Conservation (phyloP, 2,329 filamentous ascomycete genomes). For the Sporothrix humicola region DNA sequence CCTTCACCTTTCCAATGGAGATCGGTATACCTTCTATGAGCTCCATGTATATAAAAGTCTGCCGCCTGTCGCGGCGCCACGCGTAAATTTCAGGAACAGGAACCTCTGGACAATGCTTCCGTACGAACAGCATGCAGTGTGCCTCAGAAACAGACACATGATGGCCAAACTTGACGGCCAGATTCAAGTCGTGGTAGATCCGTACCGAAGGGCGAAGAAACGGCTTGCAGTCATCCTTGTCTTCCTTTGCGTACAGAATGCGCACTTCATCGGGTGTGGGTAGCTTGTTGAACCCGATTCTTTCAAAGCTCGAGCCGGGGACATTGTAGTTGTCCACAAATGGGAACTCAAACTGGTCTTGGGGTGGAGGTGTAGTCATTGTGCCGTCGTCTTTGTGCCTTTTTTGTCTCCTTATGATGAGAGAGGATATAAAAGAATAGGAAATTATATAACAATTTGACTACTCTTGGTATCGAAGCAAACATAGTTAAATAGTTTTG, state of each 20-base stretch:
- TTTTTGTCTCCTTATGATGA: background rate
- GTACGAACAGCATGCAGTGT: constrained; percentile 36
- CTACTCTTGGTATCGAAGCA: no score
- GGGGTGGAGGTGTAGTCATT: background rate
- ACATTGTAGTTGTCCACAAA: constrained; percentile 32
- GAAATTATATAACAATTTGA: no score
- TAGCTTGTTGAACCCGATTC: background rate
- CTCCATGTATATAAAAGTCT: constrained; percentile 43
- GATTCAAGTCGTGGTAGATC: constrained; percentile 33
- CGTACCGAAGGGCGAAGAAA: constrained; percentile 15
- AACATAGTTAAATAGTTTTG: no score
- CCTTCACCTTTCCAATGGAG: background rate
- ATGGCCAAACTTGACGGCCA: constrained; percentile 45
- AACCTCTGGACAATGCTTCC: constrained; percentile 30
- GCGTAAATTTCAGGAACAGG: constrained; percentile 39
- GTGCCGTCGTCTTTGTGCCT: background rate
- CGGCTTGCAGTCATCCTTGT: background rate
- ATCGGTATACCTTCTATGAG: constrained; percentile 37
- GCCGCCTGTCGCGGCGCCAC: constrained; percentile 38
- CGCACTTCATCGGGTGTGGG: constrained; percentile 30
- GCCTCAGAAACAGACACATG: constrained; percentile 41
- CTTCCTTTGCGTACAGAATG: background rate
- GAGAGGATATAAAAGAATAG: no score
- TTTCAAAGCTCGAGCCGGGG: constrained; percentile 17
- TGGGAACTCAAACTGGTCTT: constrained; percentile 6